Conservation (phyloP, 768 basidiomycete genomes). For the Omphalotus guepiniiformis region DNA sequence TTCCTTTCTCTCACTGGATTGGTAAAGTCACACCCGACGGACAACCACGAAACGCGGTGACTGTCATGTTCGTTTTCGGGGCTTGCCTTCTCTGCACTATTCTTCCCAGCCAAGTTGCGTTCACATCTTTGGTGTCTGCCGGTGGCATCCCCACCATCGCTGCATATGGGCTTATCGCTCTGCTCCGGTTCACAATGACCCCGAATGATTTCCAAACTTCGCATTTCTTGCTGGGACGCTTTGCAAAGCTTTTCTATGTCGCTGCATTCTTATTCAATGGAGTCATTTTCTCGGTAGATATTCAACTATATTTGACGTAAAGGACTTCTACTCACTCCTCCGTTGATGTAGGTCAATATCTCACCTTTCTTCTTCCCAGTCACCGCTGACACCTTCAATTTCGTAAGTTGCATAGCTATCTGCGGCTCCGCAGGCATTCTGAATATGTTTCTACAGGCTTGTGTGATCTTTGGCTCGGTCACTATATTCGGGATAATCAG, state of each 20-base stretch:
- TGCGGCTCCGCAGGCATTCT: too few relatives aligned
- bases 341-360: conserved; percentile 55
- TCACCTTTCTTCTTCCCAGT: conserved; percentile 91
- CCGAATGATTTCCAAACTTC: conserved; percentile 70
- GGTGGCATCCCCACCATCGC: conserved; percentile 85
- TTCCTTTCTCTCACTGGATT: conserved; percentile 83
- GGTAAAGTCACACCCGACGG: conserved; percentile 64
- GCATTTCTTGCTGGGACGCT: conserved; percentile 66
- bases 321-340: not conserved
- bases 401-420: conserved; percentile 44
- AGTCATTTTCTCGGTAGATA: conserved; percentile 65
- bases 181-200: conserved; percentile 75
- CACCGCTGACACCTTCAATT: conserved; percentile 74
- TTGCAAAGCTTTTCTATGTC: conserved; percentile 64
- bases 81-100: conserved; percentile 80
- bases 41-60: conserved; percentile 82
- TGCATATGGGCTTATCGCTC: conserved; percentile 78
- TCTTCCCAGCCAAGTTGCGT: conserved; percentile 86
- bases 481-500: conserved; percentile 72
- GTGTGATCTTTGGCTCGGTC: conserved; percentile 74
- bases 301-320: too few relatives aligned
- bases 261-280: conserved; percentile 68
- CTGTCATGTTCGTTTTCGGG: conserved; percentile 80
- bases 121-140: conserved; percentile 86
- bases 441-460: conserved; percentile 39